A percentile compares a stretch with the other conserved stretches of the same genome.
These are phyloP conservation scores for Aspergillus proliferans DNA, from an alignment of 2,329 filamentous ascomycete genomes.

Conservation along the genomic window DNA sequence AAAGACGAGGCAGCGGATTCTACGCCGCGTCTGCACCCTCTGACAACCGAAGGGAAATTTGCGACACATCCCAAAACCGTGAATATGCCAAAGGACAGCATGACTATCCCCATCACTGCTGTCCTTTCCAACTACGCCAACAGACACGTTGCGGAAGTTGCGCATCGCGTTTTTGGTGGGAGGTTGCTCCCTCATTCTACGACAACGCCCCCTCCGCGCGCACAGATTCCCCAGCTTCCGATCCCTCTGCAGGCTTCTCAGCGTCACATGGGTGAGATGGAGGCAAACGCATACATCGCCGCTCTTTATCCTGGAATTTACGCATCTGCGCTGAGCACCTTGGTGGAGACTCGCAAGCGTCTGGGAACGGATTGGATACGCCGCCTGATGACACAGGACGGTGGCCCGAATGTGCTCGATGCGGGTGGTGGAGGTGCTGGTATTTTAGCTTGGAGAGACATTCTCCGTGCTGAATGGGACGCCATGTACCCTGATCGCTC, in stretches of 20 bases:
- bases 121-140: slow-evolving; percentile 63
- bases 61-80: slow-evolving; percentile 68
- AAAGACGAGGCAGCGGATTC: slow-evolving; percentile 37
- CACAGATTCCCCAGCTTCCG: slow-evolving; percentile 48
- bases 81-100: slow-evolving; percentile 61
- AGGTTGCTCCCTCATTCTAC: slow-evolving; percentile 68
- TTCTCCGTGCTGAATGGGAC: slow-evolving; percentile 76
- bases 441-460: slow-evolving; percentile 59
- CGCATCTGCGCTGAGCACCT: slow-evolving; percentile 49
- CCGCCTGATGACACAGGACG: slow-evolving; percentile 49
- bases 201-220: slow-evolving; percentile 55
- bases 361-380: slow-evolving; percentile 56
- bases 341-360: slow-evolving; percentile 56
- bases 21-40: slow-evolving; percentile 56
- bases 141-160: slow-evolving; percentile 67
- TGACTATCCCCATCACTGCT: slow-evolving; percentile 63
- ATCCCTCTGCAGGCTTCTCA: slow-evolving; percentile 54
- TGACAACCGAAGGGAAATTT: slow-evolving; percentile 69
- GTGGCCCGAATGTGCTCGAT: slow-evolving; percentile 54
- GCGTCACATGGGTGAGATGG: slow-evolving; percentile 54
- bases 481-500: slow-evolving; percentile 48
- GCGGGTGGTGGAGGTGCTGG: slow-evolving; percentile 58
- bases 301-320: slow-evolving; percentile 57
- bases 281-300: slow-evolving; percentile 55
- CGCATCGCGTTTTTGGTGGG: slow-evolving; percentile 72